A percentile compares a stretch with the other conserved stretches of the same genome.
phyloP scores from a whole-genome alignment of 768 basidiomycete genomes.

The Boletus subparvulus region DNA sequence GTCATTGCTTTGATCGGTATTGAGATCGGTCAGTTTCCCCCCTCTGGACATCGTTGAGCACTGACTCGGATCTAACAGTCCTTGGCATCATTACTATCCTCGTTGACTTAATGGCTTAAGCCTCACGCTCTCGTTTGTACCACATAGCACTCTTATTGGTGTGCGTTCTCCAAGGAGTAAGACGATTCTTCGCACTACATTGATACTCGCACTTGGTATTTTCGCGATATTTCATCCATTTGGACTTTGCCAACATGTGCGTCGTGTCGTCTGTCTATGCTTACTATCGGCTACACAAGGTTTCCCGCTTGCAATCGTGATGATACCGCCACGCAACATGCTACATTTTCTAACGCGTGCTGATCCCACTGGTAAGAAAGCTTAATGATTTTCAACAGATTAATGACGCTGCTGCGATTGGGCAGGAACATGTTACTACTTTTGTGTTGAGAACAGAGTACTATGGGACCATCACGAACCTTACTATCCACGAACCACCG shows the following conservation, averaged over 20 bases:
- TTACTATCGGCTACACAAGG: neutral
- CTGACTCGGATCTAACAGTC: conserved; percentile 42
- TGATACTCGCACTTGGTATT: conserved; percentile 8
- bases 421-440: conserved; percentile 1
- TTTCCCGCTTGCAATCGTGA: neutral
- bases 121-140: conserved; percentile 9
- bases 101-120: conserved; percentile 73
- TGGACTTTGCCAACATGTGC: neutral
- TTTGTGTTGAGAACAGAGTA: neutral
- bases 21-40: conserved; percentile 63
- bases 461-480: no score
- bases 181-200: neutral
- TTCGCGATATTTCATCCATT: neutral
- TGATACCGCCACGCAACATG: neutral
- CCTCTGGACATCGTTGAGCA: neutral
- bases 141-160: conserved; percentile 3
- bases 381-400: conserved; percentile 7
- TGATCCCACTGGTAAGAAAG: conserved; percentile 3
- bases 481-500: no score
- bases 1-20: conserved; percentile 89
- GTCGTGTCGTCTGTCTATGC: neutral
- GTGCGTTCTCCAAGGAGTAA: conserved; percentile 5
- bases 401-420: no score
- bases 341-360: neutral
- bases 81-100: conserved; percentile 90